Evolutionary conservation across 371 early-diverging fungal genomes (phyloP).

Genomic region (Smittium culicis): DNA sequence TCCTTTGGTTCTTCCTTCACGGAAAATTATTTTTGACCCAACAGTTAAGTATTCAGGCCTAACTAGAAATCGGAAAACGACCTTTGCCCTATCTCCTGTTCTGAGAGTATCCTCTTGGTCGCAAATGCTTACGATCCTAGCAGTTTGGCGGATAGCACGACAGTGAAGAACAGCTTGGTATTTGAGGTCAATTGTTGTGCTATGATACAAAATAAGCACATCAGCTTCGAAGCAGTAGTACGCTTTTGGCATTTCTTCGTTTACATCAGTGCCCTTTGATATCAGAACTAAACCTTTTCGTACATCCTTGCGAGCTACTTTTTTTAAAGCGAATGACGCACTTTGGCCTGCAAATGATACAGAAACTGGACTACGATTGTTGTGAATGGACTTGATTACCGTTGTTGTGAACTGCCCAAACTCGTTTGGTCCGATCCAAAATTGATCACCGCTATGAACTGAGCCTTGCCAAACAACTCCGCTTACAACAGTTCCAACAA

Average conservation of each 20-base stretch:
- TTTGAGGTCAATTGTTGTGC: slow-evolving; percentile 70
- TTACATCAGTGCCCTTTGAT: slow-evolving; percentile 39
- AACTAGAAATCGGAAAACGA: slow-evolving; percentile 66
- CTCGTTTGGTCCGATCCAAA: slow-evolving; percentile 77
- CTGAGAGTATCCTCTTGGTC: slow-evolving; percentile 60
- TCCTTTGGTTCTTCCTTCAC: slow-evolving; percentile 84
- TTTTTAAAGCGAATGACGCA: slow-evolving; percentile 73
- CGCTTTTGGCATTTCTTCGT: slow-evolving; percentile 46
- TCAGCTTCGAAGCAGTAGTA: slow-evolving; percentile 73
- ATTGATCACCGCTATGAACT: slow-evolving; percentile 62
- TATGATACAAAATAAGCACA: slow-evolving; percentile 73
- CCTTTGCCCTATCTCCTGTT: slow-evolving; percentile 75
- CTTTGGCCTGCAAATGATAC: slow-evolving; percentile 68
- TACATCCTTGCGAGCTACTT: slow-evolving; percentile 55
- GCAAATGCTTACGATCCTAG: slow-evolving; percentile 44
- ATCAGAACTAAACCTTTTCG: slow-evolving; percentile 85
- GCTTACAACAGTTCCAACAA: slow-evolving; percentile 74
- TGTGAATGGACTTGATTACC: slow-evolving; percentile 71
- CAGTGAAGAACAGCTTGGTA: slow-evolving; percentile 93
- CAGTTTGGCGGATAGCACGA: slow-evolving; percentile 79
- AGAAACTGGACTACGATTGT: slow-evolving; percentile 68
- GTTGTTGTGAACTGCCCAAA: slow-evolving; percentile 61
- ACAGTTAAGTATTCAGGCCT: slow-evolving; percentile 67
- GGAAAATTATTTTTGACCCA: slow-evolving; percentile 62
- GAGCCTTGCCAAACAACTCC: slow-evolving; percentile 49